phyloP scores from a whole-genome alignment of 2,329 filamentous ascomycete genomes.

The Tetracladium maxilliforme region DNA sequence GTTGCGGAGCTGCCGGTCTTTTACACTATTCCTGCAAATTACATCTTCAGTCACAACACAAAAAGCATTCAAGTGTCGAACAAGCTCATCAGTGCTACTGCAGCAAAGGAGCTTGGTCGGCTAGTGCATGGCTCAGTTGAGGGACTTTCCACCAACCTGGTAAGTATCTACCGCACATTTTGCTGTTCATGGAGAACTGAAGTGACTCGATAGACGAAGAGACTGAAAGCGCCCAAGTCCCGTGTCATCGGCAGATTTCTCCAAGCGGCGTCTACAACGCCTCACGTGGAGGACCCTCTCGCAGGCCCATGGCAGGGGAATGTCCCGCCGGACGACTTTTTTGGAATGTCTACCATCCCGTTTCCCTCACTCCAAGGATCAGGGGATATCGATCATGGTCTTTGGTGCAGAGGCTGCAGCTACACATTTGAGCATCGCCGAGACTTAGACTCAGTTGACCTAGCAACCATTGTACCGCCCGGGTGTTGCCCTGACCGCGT shows the following conservation, averaged over 20 bases:
- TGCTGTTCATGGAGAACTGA: not conserved
- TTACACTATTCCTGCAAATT: not conserved
- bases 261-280: not conserved
- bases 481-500: not conserved
- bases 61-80: not conserved
- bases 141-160: too few relatives aligned
- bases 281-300: not conserved
- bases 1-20: not conserved
- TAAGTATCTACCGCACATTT: too few relatives aligned
- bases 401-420: not conserved
- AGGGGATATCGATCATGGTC: not conserved
- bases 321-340: not conserved
- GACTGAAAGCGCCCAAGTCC: too few relatives aligned
- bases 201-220: not conserved
- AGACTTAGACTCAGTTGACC: not conserved
- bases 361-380: not conserved
- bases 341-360: not conserved
- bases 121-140: too few relatives aligned
- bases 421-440: not conserved
- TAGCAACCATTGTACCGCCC: not conserved
- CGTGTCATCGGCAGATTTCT: not conserved
- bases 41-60: not conserved
- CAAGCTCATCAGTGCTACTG: not conserved
- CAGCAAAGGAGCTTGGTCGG: too few relatives aligned
- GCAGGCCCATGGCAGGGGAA: not conserved